These are phyloP conservation scores for Pouteria glomerata DNA, from an alignment of 148 eudicot genomes.

Conservation along the genomic window DNA sequence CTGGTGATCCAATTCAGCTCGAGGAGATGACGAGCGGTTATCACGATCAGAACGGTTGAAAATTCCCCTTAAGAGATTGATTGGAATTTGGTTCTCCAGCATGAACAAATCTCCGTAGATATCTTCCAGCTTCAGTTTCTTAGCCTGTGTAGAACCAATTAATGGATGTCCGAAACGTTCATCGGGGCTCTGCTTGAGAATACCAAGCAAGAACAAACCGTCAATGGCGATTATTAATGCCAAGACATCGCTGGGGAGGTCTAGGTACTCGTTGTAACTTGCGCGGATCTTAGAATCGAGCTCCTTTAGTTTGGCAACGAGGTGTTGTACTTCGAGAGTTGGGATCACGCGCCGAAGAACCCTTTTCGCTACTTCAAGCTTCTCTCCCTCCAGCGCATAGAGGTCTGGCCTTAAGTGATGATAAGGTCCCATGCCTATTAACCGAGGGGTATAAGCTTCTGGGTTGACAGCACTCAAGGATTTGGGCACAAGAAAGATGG, in stretches of 20 bases:
- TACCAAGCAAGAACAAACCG: not conserved
- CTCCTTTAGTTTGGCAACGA: no score
- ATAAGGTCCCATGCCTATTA: no score
- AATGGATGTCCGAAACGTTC: no score
- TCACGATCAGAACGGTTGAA: not conserved
- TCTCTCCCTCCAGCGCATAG: not conserved
- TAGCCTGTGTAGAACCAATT: not conserved
- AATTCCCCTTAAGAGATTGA: constrained; percentile 8
- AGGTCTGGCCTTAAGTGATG: not conserved
- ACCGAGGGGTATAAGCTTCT: no score
- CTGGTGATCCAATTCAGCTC: not conserved
- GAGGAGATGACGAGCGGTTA: no score
- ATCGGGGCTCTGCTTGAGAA: not conserved
- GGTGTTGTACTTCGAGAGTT: no score
- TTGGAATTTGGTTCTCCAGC: constrained; percentile 29
- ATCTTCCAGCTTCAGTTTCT: constrained; percentile 4
- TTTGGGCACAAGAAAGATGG: not conserved
- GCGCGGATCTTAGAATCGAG: no score
- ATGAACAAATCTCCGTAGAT: constrained; percentile 18
- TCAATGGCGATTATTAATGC: not conserved
- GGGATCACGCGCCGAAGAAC: no score
- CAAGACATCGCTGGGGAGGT: not conserved
- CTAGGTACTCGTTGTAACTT: no score
- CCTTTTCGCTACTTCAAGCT: no score
- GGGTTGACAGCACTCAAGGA: not conserved